Evolutionary conservation across 2,329 filamentous ascomycete genomes (phyloP).

Genomic region (Colletotrichum filicis): DNA sequence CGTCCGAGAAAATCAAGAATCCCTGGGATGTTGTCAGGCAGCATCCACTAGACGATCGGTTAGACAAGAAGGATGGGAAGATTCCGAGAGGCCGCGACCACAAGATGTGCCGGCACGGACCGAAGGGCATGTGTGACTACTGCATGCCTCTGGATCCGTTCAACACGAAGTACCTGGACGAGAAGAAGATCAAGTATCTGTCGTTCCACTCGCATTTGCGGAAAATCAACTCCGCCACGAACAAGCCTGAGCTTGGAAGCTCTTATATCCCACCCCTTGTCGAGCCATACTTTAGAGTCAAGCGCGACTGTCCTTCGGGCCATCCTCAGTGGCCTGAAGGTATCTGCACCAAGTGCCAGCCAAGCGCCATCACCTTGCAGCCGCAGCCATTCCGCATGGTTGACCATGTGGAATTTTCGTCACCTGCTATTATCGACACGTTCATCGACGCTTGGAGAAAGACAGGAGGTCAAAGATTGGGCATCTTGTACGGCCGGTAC

Average conservation of each 20-base stretch:
- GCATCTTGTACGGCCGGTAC: conserved; percentile 91
- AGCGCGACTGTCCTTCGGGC: conserved; percentile 88
- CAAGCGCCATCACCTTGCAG: conserved; percentile 94
- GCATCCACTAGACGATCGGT: conserved; percentile 83
- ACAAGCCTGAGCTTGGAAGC: conserved; percentile 91
- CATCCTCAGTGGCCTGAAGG: conserved; percentile 95
- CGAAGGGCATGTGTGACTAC: conserved; percentile 99
- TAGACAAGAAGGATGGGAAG: conserved; percentile 92
- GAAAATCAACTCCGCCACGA: conserved; percentile 95
- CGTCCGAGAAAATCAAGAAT: conserved; percentile 77
- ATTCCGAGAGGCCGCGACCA: conserved; percentile 82
- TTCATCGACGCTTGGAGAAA: conserved; percentile 93
- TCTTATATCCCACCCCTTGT: conserved; percentile 96
- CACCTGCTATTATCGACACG: conserved; percentile 85
- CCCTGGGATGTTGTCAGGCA: conserved; percentile 95
- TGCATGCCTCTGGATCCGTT: conserved; percentile 98
- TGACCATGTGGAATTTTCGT: conserved; percentile 96
- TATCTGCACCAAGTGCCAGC: conserved; percentile 98
- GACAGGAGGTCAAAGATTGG: conserved; percentile 84
- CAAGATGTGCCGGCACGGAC: conserved; percentile 95
- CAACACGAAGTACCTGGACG: conserved; percentile 84
- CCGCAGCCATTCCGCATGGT: conserved; percentile 96
- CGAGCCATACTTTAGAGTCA: conserved; percentile 93
- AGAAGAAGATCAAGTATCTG: conserved; percentile 98
- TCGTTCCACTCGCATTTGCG: conserved; percentile 95